A percentile compares a stretch with the other conserved stretches of the same genome.
Evolutionary conservation across 768 basidiomycete genomes (phyloP).

Genomic region (Amanita muscaria): DNA sequence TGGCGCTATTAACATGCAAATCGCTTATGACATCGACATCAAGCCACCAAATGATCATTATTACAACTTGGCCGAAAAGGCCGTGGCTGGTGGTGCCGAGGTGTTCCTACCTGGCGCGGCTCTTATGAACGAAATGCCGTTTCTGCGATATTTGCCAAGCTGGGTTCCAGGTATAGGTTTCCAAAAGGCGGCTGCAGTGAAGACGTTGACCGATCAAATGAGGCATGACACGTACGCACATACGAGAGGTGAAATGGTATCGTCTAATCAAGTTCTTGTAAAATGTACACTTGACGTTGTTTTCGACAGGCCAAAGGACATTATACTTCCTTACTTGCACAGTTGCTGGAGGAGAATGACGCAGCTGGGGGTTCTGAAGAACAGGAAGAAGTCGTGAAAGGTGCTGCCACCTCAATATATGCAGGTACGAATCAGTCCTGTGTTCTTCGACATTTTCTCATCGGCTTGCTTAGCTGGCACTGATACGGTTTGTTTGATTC

Average conservation of each 20-base stretch:
- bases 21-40: slow-evolving; percentile 22
- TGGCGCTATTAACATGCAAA: slow-evolving; percentile 14
- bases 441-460: too few relatives aligned
- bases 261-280: not conserved
- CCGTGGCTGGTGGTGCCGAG: slow-evolving; percentile 10
- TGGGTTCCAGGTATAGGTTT: slow-evolving; percentile 29
- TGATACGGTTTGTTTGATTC: not conserved
- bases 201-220: slow-evolving; percentile 11
- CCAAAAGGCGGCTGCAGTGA: slow-evolving; percentile 12
- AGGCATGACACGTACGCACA: slow-evolving; percentile 8
- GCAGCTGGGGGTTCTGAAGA: slow-evolving; percentile 16
- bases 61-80: slow-evolving; percentile 16
- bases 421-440: not conserved
- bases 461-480: not conserved
- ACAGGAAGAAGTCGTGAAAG: not conserved
- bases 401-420: not conserved
- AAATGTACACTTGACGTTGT: not conserved
- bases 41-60: slow-evolving; percentile 17
- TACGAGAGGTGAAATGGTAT: not conserved
- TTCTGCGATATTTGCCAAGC: slow-evolving; percentile 25
- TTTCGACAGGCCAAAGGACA: not conserved
- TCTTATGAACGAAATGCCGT: slow-evolving; percentile 21
- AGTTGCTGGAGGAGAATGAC: slow-evolving; percentile 1
- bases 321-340: not conserved
- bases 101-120: slow-evolving; percentile 14